phyloP scores from a whole-genome alignment of 176 grass and related monocot species.

The Cymbopogon citratus region DNA sequence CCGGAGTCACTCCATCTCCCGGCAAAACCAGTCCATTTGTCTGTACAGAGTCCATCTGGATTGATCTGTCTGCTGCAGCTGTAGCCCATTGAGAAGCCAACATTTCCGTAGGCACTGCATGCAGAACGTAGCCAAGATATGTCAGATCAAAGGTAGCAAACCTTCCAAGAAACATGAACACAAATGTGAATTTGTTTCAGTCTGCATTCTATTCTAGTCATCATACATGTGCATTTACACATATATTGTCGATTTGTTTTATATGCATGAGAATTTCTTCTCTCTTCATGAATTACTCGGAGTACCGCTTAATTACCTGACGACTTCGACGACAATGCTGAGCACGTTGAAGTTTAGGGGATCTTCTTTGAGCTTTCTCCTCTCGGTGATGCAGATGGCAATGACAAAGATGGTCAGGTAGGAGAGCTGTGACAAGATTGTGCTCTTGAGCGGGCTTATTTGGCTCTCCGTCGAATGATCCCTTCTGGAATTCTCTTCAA shows the following conservation, averaged over 20 bases:
- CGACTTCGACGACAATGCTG: slow-evolving; percentile 52
- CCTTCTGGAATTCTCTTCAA: slow-evolving; percentile 23
- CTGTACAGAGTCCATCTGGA: slow-evolving; percentile 27
- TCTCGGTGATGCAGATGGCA: slow-evolving; percentile 58
- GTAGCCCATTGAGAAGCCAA: slow-evolving; percentile 58
- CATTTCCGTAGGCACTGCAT: slow-evolving; percentile 76
- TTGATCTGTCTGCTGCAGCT: slow-evolving; percentile 48
- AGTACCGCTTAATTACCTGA: slow-evolving; percentile 42
- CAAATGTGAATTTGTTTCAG: not conserved
- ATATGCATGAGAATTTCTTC: not conserved
- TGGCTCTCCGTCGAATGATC: not conserved
- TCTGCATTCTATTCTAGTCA: not conserved
- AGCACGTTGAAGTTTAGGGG: slow-evolving; percentile 60
- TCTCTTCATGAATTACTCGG: not conserved
- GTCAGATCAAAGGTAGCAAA: not conserved
- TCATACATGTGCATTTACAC: not conserved
- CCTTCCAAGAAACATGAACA: not conserved
- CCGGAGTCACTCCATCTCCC: slow-evolving; percentile 49
- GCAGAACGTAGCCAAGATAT: not conserved
- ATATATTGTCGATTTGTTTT: not conserved
- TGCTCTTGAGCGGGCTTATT: slow-evolving; percentile 32
- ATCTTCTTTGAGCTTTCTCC: slow-evolving; percentile 43
- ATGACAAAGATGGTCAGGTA: slow-evolving; percentile 50
- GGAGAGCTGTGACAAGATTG: slow-evolving; percentile 41
- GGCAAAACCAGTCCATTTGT: slow-evolving; percentile 39